A percentile compares a stretch with the other conserved stretches of the same genome.
These are phyloP conservation scores for Ceratocystis papillata DNA, from an alignment of 2,329 filamentous ascomycete genomes.

Conservation along the genomic window DNA sequence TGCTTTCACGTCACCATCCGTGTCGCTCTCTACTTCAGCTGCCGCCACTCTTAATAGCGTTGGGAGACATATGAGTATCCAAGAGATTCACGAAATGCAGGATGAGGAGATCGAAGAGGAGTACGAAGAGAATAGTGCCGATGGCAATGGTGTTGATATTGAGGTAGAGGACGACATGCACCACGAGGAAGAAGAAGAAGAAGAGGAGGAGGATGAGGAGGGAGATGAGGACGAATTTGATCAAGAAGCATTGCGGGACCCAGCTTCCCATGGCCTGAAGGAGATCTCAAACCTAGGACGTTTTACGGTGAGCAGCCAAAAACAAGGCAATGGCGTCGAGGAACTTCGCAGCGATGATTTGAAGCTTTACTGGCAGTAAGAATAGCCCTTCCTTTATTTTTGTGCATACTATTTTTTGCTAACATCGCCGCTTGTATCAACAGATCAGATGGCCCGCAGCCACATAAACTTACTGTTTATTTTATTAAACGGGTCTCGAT, in stretches of 20 bases:
- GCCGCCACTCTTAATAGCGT: slow-evolving; percentile 9
- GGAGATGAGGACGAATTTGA: slow-evolving; percentile 30
- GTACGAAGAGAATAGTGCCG: slow-evolving; percentile 26
- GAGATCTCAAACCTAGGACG: slow-evolving; percentile 76
- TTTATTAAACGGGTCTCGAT: slow-evolving; percentile 76
- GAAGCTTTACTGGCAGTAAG: slow-evolving; percentile 67
- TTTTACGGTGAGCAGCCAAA: slow-evolving; percentile 72
- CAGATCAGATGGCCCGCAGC: slow-evolving; percentile 73
- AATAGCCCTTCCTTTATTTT: slow-evolving; percentile 22
- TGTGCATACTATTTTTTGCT: neutral
- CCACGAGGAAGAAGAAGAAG: slow-evolving; percentile 28
- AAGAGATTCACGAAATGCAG: slow-evolving; percentile 24
- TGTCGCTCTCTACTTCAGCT: slow-evolving; percentile 6
- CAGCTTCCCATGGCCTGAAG: slow-evolving; percentile 52
- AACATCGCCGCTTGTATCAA: slow-evolving; percentile 12
- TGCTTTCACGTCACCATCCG: slow-evolving; percentile 16
- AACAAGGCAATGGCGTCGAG: slow-evolving; percentile 67
- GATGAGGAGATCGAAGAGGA: slow-evolving; percentile 27
- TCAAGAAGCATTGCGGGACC: slow-evolving; percentile 39
- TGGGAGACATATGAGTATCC: slow-evolving; percentile 13
- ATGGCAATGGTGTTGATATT: slow-evolving; percentile 24
- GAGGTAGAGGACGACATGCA: slow-evolving; percentile 26
- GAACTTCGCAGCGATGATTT: slow-evolving; percentile 65
- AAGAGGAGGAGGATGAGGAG: slow-evolving; percentile 28
- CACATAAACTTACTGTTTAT: slow-evolving; percentile 71